A percentile compares a stretch with the other conserved stretches of the same genome.
Conservation (phyloP, 495 filamentous ascomycete species). For the Tuber aestivum region DNA sequence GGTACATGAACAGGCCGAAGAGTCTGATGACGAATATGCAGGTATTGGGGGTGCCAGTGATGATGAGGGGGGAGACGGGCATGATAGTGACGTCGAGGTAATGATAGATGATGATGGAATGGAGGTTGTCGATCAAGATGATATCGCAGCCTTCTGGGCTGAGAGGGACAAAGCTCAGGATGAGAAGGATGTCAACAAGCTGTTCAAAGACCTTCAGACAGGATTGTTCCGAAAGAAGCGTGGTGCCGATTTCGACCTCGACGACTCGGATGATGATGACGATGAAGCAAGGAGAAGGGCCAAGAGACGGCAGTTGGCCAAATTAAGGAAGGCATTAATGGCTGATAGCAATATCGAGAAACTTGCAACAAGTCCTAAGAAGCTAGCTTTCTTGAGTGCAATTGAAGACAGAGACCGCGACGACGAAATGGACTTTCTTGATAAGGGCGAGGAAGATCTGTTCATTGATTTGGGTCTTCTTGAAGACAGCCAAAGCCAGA, state of each 20-base stretch:
- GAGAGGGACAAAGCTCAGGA: conserved; percentile 63
- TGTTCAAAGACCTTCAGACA: conserved; percentile 85
- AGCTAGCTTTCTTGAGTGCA: conserved; percentile 77
- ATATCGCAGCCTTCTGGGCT: conserved; percentile 78
- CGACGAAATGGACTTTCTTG: conserved; percentile 70
- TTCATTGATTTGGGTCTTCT: conserved; percentile 49
- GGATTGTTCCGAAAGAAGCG: conserved; percentile 76
- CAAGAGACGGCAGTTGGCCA: conserved; percentile 82
- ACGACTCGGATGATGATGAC: conserved; percentile 83
- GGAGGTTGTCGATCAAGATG: conserved; percentile 61
- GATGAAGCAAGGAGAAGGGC: conserved; percentile 63
- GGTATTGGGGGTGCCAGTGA: conserved; percentile 86
- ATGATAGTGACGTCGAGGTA: conserved; percentile 58
- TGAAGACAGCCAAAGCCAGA: conserved; percentile 39
- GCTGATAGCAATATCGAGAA: conserved; percentile 86
- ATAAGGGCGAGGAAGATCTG: conserved; percentile 52
- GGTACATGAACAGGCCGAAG: conserved; percentile 87
- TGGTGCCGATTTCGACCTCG: conserved; percentile 64
- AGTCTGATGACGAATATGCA: conserved; percentile 97
- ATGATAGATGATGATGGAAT: conserved; percentile 85
- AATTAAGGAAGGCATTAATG: conserved; percentile 82
- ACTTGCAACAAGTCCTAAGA: conserved; percentile 85
- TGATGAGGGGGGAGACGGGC: conserved; percentile 71
- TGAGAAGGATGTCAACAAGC: conserved; percentile 79
- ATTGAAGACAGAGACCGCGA: conserved; percentile 79